Evolutionary conservation across 2,329 filamentous ascomycete genomes (phyloP).

Genomic region (Moelleriella libera): DNA sequence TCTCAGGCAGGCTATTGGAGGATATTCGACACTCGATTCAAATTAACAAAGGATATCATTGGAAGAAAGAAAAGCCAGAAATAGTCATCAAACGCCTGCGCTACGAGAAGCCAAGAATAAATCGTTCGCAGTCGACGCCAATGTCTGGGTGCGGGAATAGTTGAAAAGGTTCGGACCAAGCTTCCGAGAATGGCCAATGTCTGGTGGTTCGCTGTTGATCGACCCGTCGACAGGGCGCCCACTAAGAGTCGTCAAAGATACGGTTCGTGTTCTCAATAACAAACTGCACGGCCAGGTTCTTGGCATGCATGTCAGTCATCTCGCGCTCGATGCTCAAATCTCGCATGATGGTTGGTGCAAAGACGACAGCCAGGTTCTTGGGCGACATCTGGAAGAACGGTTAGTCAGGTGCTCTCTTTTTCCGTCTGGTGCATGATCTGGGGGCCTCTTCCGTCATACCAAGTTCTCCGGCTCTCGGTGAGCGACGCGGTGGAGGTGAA

Average conservation of each 20-base stretch:
- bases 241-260: conserved; percentile 49
- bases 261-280: conserved; percentile 78
- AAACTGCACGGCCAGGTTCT: conserved; percentile 85
- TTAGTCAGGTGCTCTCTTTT: background rate
- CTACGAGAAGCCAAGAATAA: background rate
- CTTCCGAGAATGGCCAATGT: no score
- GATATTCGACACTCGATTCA: background rate
- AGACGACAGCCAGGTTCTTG: conserved; percentile 91
- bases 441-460: conserved; percentile 23
- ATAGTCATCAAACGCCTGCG: background rate
- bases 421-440: no score
- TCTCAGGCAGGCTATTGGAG: no score
- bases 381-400: conserved; percentile 64
- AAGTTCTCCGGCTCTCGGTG: conserved; percentile 72
- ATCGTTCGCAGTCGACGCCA: background rate
- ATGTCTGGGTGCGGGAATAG: background rate
- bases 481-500: conserved; percentile 82
- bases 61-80: background rate
- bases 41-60: background rate
- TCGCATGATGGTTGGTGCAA: conserved; percentile 94
- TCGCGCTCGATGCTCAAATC: conserved; percentile 81
- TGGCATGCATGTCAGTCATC: conserved; percentile 89
- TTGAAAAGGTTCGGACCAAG: background rate
- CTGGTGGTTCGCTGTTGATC: no score
- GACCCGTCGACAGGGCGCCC: no score